Evolutionary conservation across 2,329 filamentous ascomycete genomes (phyloP), one percentile per base, ranked within the genome.

Genomic region (Fusarium sp.): DNA sequence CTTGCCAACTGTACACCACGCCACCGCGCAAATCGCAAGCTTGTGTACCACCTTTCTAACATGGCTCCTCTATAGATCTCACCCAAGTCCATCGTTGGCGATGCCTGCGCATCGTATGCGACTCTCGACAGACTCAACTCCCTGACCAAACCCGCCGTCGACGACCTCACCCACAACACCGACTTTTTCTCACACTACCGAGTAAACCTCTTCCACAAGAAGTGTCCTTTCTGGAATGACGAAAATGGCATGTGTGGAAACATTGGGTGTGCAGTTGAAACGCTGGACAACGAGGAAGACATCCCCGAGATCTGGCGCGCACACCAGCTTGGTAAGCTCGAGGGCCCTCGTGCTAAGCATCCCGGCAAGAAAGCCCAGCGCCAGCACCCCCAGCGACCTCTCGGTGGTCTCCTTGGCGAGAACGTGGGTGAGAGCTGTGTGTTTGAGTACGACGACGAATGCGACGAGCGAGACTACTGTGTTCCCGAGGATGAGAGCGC

Each of bases 161-260:
- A 92, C 74, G 90, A 92, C 56, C 88, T 99, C 45, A 97, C 93
- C 0, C 88, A 88, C 72, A 89, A 92, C 53, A 97, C 95, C 78
- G 96, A 99, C 80, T 99, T 97, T 86, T 99, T 99, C 81, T 95
- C 95, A 53, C 94, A 98, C 80, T 99, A 98, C 82, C 91, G 96
- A 59, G 83, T 99, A 45, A 98, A 97, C 78, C 86, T 99, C 20
- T 99, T 93, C 80, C 92, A 96, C 79, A 97, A 96, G 79, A 89
- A 88, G 80, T 99, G 96, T 76, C 96, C 96, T 0, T 99, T 98
- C 78, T 99, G 96, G 95, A 88, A 90, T 76, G 96, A 99, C 78
- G 90, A 94, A 65, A 91, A 92, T 79, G 93, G 93, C 78, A 92
- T 97, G 86, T 99, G 96, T 80, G 96, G 94, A 69, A 99, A 99